These are phyloP conservation scores for Aspergillus pseudotamarii DNA, from an alignment of 2,329 filamentous ascomycete species.

Conservation along the genomic window DNA sequence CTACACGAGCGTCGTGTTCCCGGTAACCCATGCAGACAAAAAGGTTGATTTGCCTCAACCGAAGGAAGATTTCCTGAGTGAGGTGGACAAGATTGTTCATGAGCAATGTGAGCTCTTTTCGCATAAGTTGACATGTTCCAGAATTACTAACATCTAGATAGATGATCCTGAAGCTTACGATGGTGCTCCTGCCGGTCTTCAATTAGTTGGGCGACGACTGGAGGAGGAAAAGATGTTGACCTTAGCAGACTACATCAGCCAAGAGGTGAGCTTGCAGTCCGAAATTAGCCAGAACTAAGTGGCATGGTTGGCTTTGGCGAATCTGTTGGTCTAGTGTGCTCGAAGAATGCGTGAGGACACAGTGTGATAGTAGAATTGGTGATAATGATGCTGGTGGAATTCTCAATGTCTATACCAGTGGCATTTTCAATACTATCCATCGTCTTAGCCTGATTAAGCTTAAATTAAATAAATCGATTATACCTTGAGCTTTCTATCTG, in stretches of 20 bases:
- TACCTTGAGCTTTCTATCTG: neutral
- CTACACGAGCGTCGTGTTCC: slow-evolving; percentile 58
- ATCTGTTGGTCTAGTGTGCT: neutral
- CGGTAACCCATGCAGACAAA: slow-evolving; percentile 58
- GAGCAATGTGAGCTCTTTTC: slow-evolving; percentile 49
- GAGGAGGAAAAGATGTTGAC: slow-evolving; percentile 56
- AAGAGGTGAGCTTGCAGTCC: slow-evolving; percentile 3
- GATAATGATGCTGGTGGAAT: neutral
- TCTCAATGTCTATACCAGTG: neutral
- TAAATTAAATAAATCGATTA: neutral
- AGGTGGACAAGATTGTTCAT: slow-evolving; percentile 49
- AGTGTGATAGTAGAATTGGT: neutral
- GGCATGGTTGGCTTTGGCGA: neutral
- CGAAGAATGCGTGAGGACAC: neutral
- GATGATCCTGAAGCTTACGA: slow-evolving; percentile 54
- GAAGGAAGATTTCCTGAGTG: slow-evolving; percentile 44
- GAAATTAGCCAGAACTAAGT: neutral
- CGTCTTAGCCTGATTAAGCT: neutral
- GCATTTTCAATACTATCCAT: neutral
- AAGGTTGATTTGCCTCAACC: slow-evolving; percentile 47
- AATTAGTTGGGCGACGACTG: slow-evolving; percentile 53
- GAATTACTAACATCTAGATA: slow-evolving; percentile 22
- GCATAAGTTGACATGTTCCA: neutral
- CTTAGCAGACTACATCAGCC: slow-evolving; percentile 46
- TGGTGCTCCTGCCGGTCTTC: slow-evolving; percentile 52